phyloP scores from a whole-genome alignment of 495 filamentous ascomycete genomes.

The Aspergillus ellipticus region DNA sequence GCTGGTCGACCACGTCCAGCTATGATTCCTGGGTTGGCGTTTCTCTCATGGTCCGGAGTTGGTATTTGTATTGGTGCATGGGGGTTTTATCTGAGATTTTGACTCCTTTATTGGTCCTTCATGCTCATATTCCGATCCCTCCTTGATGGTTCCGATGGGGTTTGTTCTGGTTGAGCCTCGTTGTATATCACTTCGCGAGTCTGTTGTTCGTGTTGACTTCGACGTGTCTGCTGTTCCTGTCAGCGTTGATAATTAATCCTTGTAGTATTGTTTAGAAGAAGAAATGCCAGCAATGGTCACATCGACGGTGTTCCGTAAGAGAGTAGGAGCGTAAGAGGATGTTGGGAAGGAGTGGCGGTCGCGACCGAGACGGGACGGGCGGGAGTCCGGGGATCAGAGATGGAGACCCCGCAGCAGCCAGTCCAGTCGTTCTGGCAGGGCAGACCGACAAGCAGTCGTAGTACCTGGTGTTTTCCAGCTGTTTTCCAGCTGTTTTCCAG shows the following conservation, averaged over 20 bases:
- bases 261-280: neutral
- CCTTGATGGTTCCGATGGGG: too few relatives aligned
- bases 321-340: neutral
- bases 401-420: too few relatives aligned
- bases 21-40: conserved; percentile 15
- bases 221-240: neutral
- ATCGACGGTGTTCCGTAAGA: neutral
- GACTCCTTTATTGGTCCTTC: conserved; percentile 1
- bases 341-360: neutral
- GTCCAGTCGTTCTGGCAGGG: too few relatives aligned
- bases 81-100: too few relatives aligned
- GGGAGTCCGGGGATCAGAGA: neutral
- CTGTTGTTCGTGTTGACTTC: neutral
- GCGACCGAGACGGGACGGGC: neutral
- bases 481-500: too few relatives aligned
- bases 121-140: too few relatives aligned
- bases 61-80: too few relatives aligned
- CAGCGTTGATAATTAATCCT: neutral
- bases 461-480: too few relatives aligned
- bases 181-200: conserved; percentile 8
- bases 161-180: too few relatives aligned
- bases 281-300: neutral
- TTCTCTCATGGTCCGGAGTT: too few relatives aligned
- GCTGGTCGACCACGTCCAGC: conserved; percentile 29
- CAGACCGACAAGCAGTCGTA: too few relatives aligned